These are phyloP conservation scores for Blastobotrys buckinghamii DNA, from an alignment of 1,139 yeast species.

Conservation along the genomic window DNA sequence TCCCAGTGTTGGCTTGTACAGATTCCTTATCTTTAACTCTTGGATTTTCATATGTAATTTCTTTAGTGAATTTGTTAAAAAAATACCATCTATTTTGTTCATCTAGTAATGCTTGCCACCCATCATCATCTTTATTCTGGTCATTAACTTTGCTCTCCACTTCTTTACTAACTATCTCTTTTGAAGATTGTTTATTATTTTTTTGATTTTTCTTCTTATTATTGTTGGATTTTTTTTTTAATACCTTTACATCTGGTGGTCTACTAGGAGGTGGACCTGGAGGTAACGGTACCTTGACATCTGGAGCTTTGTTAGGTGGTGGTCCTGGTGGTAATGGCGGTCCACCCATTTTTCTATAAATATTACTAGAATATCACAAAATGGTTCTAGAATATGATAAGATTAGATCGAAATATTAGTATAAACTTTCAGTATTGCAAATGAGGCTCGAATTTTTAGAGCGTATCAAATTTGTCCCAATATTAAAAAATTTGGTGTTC, in stretches of 20 bases:
- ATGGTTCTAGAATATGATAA: too few species aligned
- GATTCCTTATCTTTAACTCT: conserved; percentile 15
- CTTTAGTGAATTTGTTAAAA: conserved; percentile 25
- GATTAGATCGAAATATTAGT: too few species aligned
- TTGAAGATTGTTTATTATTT: background rate
- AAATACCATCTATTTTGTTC: conserved; percentile 24
- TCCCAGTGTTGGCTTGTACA: background rate
- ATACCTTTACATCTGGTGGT: conserved; percentile 11
- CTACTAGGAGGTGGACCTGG: conserved; percentile 12
- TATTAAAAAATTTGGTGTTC: too few species aligned
- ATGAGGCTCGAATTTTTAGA: too few species aligned
- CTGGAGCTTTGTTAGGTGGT: too few species aligned
- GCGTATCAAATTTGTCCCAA: too few species aligned
- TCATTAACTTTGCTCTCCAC: background rate
- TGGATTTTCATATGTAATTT: conserved; percentile 29
- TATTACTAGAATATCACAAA: too few species aligned
- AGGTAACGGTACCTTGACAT: too few species aligned
- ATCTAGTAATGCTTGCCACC: conserved; percentile 31
- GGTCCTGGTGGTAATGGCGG: conserved; percentile 18
- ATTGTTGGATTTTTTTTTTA: background rate
- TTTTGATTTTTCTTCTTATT: background rate
- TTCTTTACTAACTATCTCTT: background rate
- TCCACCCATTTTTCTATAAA: background rate
- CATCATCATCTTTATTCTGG: conserved; percentile 20
- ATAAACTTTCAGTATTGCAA: too few species aligned